These are phyloP conservation scores for Amauroascus verrucosus DNA, from an alignment of 2,329 filamentous ascomycete genomes.

Conservation along the genomic window DNA sequence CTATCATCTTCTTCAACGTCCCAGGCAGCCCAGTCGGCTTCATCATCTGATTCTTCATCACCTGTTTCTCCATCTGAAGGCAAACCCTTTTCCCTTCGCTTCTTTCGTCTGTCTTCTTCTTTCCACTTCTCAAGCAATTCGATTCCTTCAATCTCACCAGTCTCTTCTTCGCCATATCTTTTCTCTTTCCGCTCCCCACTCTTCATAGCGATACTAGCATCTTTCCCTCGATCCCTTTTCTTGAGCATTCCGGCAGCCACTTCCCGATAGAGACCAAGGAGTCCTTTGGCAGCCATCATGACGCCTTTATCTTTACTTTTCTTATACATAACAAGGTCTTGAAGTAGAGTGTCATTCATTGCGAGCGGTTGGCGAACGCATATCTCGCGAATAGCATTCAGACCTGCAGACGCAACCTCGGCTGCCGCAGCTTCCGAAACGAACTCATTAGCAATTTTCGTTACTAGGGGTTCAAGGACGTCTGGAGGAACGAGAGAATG, in stretches of 20 bases:
- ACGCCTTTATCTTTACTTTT: constrained; percentile 98
- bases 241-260: constrained; percentile 80
- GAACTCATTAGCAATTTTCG: constrained; percentile 97
- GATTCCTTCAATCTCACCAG: constrained; percentile 78
- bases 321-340: constrained; percentile 89
- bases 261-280: constrained; percentile 83
- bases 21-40: constrained; percentile 49
- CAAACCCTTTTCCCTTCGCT: constrained; percentile 57
- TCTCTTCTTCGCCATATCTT: constrained; percentile 71
- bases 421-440: constrained; percentile 87
- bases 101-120: constrained; percentile 71
- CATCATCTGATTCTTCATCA: constrained; percentile 51
- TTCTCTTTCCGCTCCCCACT: constrained; percentile 64
- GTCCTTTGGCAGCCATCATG: constrained; percentile 95
- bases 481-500: constrained; percentile 89
- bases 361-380: constrained; percentile 88
- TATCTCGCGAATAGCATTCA: constrained; percentile 91
- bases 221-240: constrained; percentile 83
- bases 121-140: constrained; percentile 91
- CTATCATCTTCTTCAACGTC: constrained; percentile 51
- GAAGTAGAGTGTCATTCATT: constrained; percentile 89
- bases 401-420: constrained; percentile 81
- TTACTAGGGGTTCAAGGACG: constrained; percentile 75
- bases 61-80: constrained; percentile 51
- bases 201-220: constrained; percentile 72